Conservation (phyloP, 371 early-diverging fungal genomes). For the Smittium culicis region DNA sequence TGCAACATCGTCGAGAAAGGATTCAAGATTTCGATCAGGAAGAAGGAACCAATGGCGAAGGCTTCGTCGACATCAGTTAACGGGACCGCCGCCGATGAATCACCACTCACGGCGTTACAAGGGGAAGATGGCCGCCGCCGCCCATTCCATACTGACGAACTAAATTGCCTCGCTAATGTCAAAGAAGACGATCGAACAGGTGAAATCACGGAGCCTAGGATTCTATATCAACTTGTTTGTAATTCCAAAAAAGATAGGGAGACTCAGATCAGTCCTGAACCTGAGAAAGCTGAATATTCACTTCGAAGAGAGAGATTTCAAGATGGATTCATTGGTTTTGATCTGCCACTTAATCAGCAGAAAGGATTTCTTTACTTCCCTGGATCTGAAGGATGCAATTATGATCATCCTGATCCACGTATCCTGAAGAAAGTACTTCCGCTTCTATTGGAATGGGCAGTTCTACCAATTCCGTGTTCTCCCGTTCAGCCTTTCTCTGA, state of each 20-base stretch:
- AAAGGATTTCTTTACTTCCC: conserved; percentile 22
- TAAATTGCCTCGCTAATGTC: not conserved
- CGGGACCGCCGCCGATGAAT: no score
- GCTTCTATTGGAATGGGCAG: conserved; percentile 31
- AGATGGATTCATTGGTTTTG: conserved; percentile 22
- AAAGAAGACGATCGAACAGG: not conserved
- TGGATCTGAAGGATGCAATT: conserved; percentile 31
- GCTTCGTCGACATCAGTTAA: no score
- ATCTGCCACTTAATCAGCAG: conserved; percentile 18
- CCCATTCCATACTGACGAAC: not conserved
- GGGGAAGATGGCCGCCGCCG: not conserved
- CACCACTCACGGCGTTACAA: not conserved
- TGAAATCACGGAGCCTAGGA: not conserved
- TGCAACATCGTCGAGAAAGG: no score
- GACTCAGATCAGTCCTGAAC: conserved; percentile 20
- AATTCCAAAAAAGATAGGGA: conserved; percentile 8
- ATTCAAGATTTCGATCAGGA: no score
- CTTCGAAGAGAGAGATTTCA: conserved; percentile 19
- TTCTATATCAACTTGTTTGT: conserved; percentile 8
- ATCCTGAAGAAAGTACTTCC: conserved; percentile 27
- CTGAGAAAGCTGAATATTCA: conserved; percentile 25
- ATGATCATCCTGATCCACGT: conserved; percentile 25
- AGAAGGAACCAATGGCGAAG: no score
- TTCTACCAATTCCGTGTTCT: conserved; percentile 34
- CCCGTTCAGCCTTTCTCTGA: conserved; percentile 35